Evolutionary conservation across 2,329 filamentous ascomycete species (phyloP).

Genomic region (Aureobasidium sp.): DNA sequence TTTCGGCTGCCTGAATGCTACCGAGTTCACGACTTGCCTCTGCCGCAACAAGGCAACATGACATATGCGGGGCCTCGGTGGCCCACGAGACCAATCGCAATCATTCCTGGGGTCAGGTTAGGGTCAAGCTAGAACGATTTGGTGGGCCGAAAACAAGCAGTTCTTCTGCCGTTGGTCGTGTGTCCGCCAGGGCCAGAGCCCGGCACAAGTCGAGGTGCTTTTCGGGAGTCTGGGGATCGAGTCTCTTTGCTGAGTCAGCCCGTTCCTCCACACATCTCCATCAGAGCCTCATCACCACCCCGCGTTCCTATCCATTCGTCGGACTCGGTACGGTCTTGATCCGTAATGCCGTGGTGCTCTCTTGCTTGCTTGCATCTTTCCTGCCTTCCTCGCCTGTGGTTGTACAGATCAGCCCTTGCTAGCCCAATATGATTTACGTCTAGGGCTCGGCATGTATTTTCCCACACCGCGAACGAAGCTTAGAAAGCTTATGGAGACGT

Average conservation of each 20-base stretch:
- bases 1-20: slow-evolving; percentile 6
- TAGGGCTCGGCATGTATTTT: neutral
- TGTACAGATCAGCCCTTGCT: neutral
- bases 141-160: neutral
- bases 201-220: slow-evolving; percentile 8
- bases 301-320: neutral
- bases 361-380: neutral
- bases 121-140: slow-evolving; percentile 3
- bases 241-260: neutral
- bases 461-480: neutral
- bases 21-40: slow-evolving; percentile 2
- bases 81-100: neutral
- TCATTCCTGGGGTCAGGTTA: neutral
- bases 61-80: slow-evolving; percentile 1
- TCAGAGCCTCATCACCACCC: neutral
- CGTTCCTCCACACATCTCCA: neutral
- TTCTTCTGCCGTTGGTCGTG: slow-evolving; percentile 8
- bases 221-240: slow-evolving; percentile 6
- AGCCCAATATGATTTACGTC: neutral
- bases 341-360: neutral
- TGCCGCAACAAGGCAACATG: slow-evolving; percentile 1
- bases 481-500: neutral
- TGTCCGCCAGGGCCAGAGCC: neutral
- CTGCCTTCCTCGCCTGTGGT: neutral
- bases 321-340: neutral